Conservation (phyloP, 148 eudicot species). For the Vaccinium myrtillus region DNA sequence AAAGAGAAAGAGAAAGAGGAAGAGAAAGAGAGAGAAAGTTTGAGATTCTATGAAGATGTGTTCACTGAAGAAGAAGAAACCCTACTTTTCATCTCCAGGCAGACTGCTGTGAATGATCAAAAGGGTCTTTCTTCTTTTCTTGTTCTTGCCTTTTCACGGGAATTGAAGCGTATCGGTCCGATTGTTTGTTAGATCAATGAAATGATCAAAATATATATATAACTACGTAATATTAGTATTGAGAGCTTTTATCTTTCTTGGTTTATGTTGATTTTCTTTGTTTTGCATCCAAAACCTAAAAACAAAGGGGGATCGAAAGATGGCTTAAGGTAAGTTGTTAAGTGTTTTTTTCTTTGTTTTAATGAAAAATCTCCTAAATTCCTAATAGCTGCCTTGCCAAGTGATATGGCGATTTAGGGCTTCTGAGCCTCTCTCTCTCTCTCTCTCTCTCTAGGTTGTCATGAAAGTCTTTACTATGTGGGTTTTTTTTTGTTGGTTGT, state of each 20-base stretch:
- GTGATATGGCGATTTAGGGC: background rate
- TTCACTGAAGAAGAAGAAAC: slow-evolving; percentile 35
- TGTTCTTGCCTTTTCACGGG: slow-evolving; percentile 20
- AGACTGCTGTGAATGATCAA: background rate
- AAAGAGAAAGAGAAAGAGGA: slow-evolving; percentile 20
- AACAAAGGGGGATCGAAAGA: background rate
- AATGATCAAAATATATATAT: background rate
- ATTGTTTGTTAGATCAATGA: slow-evolving; percentile 32
- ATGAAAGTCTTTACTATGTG: background rate
- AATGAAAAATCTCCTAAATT: slow-evolving; percentile 9
- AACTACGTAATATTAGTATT: background rate
- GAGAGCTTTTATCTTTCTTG: background rate
- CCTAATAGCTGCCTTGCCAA: slow-evolving; percentile 4
- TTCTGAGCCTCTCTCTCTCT: slow-evolving; percentile 12
- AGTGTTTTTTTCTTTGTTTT: background rate
- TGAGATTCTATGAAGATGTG: slow-evolving; percentile 16
- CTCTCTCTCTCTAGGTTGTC: background rate
- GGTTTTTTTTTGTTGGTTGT: background rate
- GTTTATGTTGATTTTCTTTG: background rate
- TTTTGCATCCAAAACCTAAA: slow-evolving; percentile 14
- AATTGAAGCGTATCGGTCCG: slow-evolving; percentile 49
- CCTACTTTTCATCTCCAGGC: slow-evolving; percentile 23
- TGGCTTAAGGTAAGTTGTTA: background rate
- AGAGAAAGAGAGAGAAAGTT: background rate
- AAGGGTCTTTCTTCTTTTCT: background rate